Evolutionary conservation across 208 protist species (phyloP).

Genomic region (Zelonia costaricensis): DNA sequence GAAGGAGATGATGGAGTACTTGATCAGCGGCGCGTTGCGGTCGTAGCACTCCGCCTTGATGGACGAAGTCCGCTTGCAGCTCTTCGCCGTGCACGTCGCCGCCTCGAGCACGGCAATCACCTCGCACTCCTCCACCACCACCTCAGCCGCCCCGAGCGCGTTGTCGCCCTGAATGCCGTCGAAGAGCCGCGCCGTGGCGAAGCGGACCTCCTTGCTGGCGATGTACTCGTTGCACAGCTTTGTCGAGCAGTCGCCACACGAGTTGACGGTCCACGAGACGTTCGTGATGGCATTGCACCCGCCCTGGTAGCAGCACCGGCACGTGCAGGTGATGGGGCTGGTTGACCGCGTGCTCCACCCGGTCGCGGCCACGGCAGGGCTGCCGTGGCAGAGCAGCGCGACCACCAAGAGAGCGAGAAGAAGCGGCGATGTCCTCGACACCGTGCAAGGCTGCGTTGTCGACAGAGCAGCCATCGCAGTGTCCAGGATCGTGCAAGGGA

Average conservation of each 20-base stretch:
- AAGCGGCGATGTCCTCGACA: too few relatives aligned
- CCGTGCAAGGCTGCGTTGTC: too few relatives aligned
- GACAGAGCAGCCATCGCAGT: too few relatives aligned
- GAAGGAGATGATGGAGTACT: constrained; percentile 71
- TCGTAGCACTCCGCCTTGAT: constrained; percentile 82
- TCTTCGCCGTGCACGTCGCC: constrained; percentile 52
- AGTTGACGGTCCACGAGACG: constrained; percentile 46
- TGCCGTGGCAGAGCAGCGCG: neutral
- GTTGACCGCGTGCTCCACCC: constrained; percentile 8
- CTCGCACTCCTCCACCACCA: constrained; percentile 58
- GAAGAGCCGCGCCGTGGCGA: constrained; percentile 68
- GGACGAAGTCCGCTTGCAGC: constrained; percentile 66
- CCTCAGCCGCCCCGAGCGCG: constrained; percentile 17
- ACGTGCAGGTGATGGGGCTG: constrained; percentile 59
- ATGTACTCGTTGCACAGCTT: constrained; percentile 66
- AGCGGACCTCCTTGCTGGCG: constrained; percentile 42
- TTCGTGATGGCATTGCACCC: constrained; percentile 59
- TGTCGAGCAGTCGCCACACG: constrained; percentile 55
- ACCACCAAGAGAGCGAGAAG: neutral
- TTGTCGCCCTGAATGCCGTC: constrained; percentile 58
- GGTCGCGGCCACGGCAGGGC: neutral
- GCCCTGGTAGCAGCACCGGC: constrained; percentile 81
- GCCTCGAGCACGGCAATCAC: constrained; percentile 74
- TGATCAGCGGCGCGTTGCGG: constrained; percentile 64
- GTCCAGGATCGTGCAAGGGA: too few relatives aligned